phyloP scores from a whole-genome alignment of 225 moss, liverwort and hornwort species.

The Sphagnum tenellum region DNA sequence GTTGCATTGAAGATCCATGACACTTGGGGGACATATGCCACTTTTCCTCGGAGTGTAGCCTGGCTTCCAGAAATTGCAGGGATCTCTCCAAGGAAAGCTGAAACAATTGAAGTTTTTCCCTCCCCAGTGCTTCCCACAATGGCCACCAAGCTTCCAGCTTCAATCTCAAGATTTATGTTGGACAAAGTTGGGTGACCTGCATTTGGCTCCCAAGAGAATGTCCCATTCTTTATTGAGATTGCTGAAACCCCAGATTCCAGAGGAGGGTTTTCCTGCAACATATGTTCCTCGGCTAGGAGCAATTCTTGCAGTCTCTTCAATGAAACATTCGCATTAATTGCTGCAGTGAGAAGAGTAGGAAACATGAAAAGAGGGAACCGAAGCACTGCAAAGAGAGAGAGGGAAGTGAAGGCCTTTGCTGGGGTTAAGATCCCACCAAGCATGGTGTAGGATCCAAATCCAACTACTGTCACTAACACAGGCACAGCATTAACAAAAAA shows the following conservation, averaged over 20 bases:
- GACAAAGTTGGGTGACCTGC: constrained; percentile 25
- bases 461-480: constrained; percentile 31
- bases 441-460: constrained; percentile 26
- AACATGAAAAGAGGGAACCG: constrained; percentile 44
- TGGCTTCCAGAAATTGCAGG: constrained; percentile 15
- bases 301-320: constrained; percentile 38
- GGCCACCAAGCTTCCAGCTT: constrained; percentile 27
- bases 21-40: constrained; percentile 64
- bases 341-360: constrained; percentile 39
- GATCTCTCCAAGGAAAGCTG: constrained; percentile 37
- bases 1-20: constrained; percentile 81
- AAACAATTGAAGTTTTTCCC: constrained; percentile 41
- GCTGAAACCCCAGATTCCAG: constrained; percentile 21
- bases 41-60: constrained; percentile 44
- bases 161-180: constrained; percentile 21
- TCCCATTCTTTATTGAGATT: constrained; percentile 26
- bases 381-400: constrained; percentile 40
- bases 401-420: constrained; percentile 44
- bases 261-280: constrained; percentile 20
- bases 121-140: constrained; percentile 43
- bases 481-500: constrained; percentile 43
- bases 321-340: constrained; percentile 38
- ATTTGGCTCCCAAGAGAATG: constrained; percentile 31
- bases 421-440: constrained; percentile 30
- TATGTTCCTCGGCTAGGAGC: constrained; percentile 35